Evolutionary conservation across 768 basidiomycete species (phyloP).

Genomic region (Boletus rubroflammeus): DNA sequence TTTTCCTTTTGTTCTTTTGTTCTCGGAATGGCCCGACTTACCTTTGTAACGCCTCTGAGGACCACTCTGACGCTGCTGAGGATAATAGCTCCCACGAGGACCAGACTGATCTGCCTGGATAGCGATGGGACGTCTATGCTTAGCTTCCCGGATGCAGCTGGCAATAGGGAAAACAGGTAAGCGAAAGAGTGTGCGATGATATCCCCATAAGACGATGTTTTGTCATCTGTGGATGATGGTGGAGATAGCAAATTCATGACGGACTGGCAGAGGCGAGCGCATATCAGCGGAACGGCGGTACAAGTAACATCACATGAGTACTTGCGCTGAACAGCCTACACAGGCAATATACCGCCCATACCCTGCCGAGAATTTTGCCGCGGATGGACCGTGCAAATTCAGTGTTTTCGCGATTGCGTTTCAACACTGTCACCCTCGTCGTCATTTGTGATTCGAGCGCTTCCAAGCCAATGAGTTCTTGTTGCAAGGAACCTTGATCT

Average conservation of each 20-base stretch:
- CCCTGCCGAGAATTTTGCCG: conserved; percentile 47
- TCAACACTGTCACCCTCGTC: conserved; percentile 49
- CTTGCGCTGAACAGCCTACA: conserved; percentile 60
- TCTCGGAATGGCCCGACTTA: conserved; percentile 23
- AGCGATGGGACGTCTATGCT: conserved; percentile 38
- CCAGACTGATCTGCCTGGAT: conserved; percentile 57
- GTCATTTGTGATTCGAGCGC: conserved; percentile 68
- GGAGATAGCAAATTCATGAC: conserved; percentile 33
- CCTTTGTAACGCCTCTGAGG: conserved; percentile 62
- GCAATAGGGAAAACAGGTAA: conserved; percentile 38
- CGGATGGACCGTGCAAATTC: conserved; percentile 51
- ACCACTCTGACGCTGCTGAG: conserved; percentile 68
- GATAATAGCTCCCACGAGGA: conserved; percentile 74
- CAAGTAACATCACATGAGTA: conserved; percentile 14
- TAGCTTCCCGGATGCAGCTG: conserved; percentile 28
- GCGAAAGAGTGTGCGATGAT: conserved; percentile 41
- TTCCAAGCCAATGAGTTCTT: conserved; percentile 63
- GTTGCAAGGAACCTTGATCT: conserved; percentile 40
- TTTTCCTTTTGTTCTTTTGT: not conserved
- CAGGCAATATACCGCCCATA: conserved; percentile 68
- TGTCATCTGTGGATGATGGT: conserved; percentile 34
- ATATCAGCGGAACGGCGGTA: conserved; percentile 14
- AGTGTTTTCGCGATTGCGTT: conserved; percentile 45
- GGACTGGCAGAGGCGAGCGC: conserved; percentile 23
- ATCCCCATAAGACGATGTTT: conserved; percentile 41